Percentiles rank a stretch among this genome's conserved stretches.
These are phyloP conservation scores for Gastrolobium villosum DNA, from an alignment of 306 rosid genomes.

Conservation along the genomic window DNA sequence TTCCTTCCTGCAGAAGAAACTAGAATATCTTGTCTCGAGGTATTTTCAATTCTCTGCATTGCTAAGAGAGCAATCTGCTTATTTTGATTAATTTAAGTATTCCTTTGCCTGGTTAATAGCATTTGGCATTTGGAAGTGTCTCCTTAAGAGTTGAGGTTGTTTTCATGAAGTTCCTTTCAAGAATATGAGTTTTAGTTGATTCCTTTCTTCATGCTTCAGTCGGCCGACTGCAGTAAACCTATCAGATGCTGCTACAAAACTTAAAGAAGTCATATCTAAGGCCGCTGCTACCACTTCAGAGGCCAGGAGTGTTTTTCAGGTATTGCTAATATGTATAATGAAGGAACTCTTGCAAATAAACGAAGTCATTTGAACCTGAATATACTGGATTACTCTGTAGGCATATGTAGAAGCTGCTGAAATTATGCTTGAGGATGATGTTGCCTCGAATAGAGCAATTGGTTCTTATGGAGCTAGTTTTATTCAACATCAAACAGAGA, in stretches of 20 bases:
- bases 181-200: conserved; percentile 35
- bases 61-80: not conserved
- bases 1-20: conserved; percentile 63
- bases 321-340: conserved; percentile 39
- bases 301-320: conserved; percentile 74
- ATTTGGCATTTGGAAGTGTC: conserved; percentile 38
- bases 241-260: conserved; percentile 84
- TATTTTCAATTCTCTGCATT: conserved; percentile 38
- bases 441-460: conserved; percentile 88
- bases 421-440: conserved; percentile 89
- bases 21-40: conserved; percentile 97
- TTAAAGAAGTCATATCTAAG: conserved; percentile 67
- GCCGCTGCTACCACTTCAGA: conserved; percentile 67
- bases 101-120: conserved; percentile 4
- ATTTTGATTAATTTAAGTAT: conserved; percentile 12
- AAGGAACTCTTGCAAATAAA: conserved; percentile 32
- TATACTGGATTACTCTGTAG: conserved; percentile 51
- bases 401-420: conserved; percentile 86
- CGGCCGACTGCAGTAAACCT: conserved; percentile 99
- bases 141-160: conserved; percentile 32
- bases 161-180: conserved; percentile 12
- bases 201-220: conserved; percentile 59
- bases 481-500: conserved; percentile 58
- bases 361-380: conserved; percentile 32
- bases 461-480: conserved; percentile 81